phyloP scores from a whole-genome alignment of 106 monocot species.

The Phalaenopsis equestris region DNA sequence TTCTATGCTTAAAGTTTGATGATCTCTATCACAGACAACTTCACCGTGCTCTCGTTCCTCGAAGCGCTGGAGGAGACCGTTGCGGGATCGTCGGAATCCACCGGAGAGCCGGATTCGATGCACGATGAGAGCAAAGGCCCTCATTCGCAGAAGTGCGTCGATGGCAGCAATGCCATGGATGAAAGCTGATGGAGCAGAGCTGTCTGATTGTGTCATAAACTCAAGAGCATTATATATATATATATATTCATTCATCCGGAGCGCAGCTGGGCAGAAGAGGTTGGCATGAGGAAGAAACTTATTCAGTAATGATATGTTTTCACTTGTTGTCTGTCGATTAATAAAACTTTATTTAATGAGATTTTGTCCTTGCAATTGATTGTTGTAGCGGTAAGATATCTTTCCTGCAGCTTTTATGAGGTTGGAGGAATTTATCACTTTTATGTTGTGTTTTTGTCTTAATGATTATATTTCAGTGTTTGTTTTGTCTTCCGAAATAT shows the following conservation, averaged over 20 bases:
- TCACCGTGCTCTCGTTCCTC: constrained; percentile 7
- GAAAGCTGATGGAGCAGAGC: constrained; percentile 40
- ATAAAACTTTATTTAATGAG: background rate
- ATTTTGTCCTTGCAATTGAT: too few species aligned
- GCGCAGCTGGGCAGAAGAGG: background rate
- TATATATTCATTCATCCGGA: background rate
- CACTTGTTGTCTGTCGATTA: background rate
- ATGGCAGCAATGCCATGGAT: constrained; percentile 45
- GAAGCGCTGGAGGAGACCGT: constrained; percentile 92
- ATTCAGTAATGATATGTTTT: background rate
- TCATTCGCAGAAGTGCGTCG: constrained; percentile 4
- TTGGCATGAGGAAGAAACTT: background rate
- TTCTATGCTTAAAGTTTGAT: background rate
- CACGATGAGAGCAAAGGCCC: constrained; percentile 16
- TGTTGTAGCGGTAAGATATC: too few species aligned
- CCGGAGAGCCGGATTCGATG: constrained; percentile 16
- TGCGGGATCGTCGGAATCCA: constrained; percentile 30
- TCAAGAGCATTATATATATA: background rate
- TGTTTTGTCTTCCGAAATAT: too few species aligned
- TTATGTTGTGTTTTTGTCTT: too few species aligned
- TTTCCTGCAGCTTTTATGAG: too few species aligned
- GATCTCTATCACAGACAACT: background rate
- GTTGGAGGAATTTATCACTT: too few species aligned
- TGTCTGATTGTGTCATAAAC: background rate
- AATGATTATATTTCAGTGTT: too few species aligned